Conservation (phyloP, 106 monocot genomes). For the Dendrobium nobile region DNA sequence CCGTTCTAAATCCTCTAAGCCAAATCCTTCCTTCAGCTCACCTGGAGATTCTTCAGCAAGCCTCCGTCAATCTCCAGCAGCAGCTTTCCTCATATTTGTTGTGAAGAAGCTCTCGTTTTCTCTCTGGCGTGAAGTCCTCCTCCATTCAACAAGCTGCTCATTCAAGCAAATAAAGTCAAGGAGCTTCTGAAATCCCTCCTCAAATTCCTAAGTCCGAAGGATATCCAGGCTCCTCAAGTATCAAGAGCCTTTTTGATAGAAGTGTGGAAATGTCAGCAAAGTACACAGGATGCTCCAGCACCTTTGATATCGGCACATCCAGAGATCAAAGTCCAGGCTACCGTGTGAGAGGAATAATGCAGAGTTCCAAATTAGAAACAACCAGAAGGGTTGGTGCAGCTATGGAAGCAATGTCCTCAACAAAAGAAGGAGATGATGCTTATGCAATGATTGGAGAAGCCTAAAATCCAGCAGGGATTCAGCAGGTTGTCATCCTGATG, state of each 20-base stretch:
- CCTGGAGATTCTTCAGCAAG: too few relatives aligned
- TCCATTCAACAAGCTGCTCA: too few relatives aligned
- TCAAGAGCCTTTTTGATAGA: not conserved
- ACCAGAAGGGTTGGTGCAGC: not conserved
- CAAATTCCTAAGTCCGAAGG: not conserved
- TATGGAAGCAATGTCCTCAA: not conserved
- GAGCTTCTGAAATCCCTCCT: too few relatives aligned
- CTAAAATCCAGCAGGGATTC: not conserved
- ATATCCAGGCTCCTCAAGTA: not conserved
- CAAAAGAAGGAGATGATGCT: not conserved
- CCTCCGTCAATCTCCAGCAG: too few relatives aligned
- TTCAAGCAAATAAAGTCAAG: too few relatives aligned
- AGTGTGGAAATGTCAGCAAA: not conserved
- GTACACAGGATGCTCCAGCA: not conserved
- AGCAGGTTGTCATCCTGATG: not conserved
- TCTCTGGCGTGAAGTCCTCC: too few relatives aligned
- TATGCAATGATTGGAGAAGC: not conserved
- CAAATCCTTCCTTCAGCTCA: too few relatives aligned
- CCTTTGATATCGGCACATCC: not conserved
- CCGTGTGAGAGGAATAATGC: not conserved
- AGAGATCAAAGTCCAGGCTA: not conserved
- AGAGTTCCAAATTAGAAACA: not conserved
- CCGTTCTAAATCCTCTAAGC: too few relatives aligned
- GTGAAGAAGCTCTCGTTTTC: too few relatives aligned
- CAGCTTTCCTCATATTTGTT: too few relatives aligned